phyloP scores from a whole-genome alignment of 192 early-diverging fungal species.

The Podochytrium sp. region DNA sequence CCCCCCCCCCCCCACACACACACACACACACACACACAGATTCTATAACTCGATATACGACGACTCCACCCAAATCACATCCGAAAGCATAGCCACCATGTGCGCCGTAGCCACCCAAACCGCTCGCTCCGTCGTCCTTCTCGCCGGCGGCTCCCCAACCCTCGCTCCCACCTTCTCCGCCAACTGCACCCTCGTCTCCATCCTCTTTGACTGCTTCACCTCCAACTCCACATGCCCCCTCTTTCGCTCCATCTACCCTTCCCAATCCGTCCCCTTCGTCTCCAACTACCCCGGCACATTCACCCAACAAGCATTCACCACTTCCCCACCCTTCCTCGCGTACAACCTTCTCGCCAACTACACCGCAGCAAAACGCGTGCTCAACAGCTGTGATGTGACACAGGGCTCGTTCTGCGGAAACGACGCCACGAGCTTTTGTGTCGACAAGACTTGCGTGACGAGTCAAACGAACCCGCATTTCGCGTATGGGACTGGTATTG shows the following conservation, averaged over 20 bases:
- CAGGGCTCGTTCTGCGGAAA: constrained; percentile 1
- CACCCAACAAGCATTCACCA: constrained; percentile 8
- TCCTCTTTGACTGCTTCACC: constrained; percentile 66
- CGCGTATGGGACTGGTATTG: constrained; percentile 56
- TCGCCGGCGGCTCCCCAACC: constrained; percentile 53
- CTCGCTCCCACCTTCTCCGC: constrained; percentile 46
- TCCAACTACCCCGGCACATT: constrained; percentile 1
- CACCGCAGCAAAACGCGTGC: constrained; percentile 1
- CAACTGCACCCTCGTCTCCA: constrained; percentile 54
- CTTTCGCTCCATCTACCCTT: constrained; percentile 23
- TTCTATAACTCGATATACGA: constrained; percentile 71
- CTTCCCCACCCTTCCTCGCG: constrained; percentile 3
- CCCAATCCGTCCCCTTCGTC: constrained; percentile 1
- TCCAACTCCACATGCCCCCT: constrained; percentile 64
- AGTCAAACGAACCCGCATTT: constrained; percentile 41
- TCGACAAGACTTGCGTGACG: constrained; percentile 35
- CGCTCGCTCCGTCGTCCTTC: constrained; percentile 57
- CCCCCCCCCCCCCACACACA: not conserved
- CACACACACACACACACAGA: constrained; percentile 39
- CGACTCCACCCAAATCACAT: constrained; percentile 48
- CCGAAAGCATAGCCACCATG: constrained; percentile 46
- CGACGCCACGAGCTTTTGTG: constrained; percentile 16
- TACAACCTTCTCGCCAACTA: constrained; percentile 34
- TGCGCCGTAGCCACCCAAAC: constrained; percentile 66
- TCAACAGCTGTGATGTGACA: not conserved